Percentiles rank a stretch among this genome's conserved stretches.
phyloP scores from a whole-genome alignment of 2,329 filamentous ascomycete species.

The Clonostachys rhizophaga region DNA sequence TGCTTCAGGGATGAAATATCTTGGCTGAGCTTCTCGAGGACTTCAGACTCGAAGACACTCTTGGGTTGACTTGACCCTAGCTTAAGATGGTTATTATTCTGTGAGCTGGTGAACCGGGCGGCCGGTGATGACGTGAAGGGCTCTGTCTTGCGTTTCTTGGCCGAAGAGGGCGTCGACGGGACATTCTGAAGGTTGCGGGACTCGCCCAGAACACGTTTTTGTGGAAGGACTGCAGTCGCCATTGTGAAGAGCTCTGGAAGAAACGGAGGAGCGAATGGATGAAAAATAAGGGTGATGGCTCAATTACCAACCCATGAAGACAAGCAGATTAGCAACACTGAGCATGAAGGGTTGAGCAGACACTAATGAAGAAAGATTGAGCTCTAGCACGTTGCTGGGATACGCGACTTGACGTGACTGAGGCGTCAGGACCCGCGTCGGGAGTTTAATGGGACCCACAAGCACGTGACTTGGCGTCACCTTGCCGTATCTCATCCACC shows the following conservation, averaged over 20 bases:
- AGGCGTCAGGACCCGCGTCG: too few relatives aligned
- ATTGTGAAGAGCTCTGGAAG: not conserved
- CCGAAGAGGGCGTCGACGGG: conserved; percentile 47
- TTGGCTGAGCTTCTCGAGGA: conserved; percentile 92
- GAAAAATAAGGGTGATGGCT: not conserved
- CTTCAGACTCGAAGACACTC: conserved; percentile 89
- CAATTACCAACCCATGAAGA: too few relatives aligned
- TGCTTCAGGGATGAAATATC: conserved; percentile 83
- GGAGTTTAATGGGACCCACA: too few relatives aligned
- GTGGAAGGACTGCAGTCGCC: conserved; percentile 51
- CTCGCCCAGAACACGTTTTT: conserved; percentile 71
- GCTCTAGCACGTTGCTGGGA: not conserved
- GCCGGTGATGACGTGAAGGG: conserved; percentile 49
- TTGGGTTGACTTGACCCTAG: conserved; percentile 72
- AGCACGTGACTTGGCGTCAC: too few relatives aligned
- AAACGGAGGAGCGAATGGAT: not conserved
- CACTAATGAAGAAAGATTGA: too few relatives aligned
- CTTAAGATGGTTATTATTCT: conserved; percentile 54
- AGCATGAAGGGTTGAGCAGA: too few relatives aligned
- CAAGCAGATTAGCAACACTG: too few relatives aligned
- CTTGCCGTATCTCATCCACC: too few relatives aligned
- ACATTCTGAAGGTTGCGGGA: conserved; percentile 61
- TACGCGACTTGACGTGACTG: conserved; percentile 4
- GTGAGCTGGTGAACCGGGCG: conserved; percentile 54
- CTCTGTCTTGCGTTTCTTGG: conserved; percentile 85